These are phyloP conservation scores for Ceratocystis colombiana DNA, from an alignment of 2,329 filamentous ascomycete genomes.

Conservation along the genomic window DNA sequence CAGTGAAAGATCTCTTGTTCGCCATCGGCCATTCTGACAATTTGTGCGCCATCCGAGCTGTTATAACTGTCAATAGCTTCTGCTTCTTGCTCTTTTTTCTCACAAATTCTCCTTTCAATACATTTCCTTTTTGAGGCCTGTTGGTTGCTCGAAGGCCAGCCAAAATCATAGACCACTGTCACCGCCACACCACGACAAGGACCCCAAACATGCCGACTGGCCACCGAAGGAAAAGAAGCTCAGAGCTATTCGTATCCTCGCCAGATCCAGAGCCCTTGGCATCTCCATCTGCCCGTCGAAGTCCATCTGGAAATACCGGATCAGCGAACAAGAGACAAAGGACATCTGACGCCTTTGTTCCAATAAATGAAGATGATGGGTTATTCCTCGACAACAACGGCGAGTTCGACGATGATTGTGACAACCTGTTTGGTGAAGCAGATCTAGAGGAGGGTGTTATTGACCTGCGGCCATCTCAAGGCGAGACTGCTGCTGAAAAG, in stretches of 20 bases:
- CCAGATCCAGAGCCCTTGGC: neutral
- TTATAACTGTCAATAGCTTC: neutral
- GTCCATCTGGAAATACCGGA: neutral
- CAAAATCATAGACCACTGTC: too few relatives aligned
- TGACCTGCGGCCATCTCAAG: slow-evolving; percentile 14
- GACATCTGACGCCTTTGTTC: neutral
- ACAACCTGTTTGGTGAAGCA: slow-evolving; percentile 3
- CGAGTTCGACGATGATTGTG: slow-evolving; percentile 12
- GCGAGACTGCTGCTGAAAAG: slow-evolving; percentile 15
- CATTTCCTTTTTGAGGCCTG: neutral
- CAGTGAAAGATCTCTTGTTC: too few relatives aligned
- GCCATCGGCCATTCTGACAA: too few relatives aligned
- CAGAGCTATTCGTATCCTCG: slow-evolving; percentile 7
- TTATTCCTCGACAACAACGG: neutral
- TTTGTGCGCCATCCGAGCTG: neutral
- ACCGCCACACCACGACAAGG: neutral
- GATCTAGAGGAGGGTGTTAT: slow-evolving; percentile 7
- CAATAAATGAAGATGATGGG: neutral
- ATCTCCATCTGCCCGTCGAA: neutral
- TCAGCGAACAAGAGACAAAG: slow-evolving; percentile 12
- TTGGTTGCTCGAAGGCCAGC: too few relatives aligned
- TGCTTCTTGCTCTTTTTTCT: too few relatives aligned
- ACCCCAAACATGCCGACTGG: slow-evolving; percentile 8
- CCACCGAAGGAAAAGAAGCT: slow-evolving; percentile 11
- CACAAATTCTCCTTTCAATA: neutral